Evolutionary conservation across 208 protist genomes (phyloP), one percentile per base, ranked within the genome.

Genomic region (Leptomonas seymouri): DNA sequence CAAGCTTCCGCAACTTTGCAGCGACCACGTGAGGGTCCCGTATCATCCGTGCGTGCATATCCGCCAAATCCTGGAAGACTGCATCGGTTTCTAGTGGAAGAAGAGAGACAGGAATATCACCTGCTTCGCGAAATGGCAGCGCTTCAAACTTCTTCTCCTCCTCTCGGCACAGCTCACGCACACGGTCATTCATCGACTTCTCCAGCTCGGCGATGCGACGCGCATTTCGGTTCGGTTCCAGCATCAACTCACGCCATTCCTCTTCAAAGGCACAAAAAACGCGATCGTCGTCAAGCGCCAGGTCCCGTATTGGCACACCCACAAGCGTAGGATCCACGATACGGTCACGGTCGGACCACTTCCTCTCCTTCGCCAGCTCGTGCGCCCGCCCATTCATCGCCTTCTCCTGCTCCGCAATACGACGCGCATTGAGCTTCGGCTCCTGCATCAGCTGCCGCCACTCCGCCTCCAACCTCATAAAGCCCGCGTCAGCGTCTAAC

Each of bases 401-500:
- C 44, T 48, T 48, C 44, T 48, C 44, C 11, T 6, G 16, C 16
- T 48, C 44, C 44, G 44, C 44, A 16, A 48, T 48, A 16, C 56
- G 78, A 64, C 28, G 67, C 55, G 39, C 55, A 53, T 83, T 81
- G 42, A 65, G 73, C 28, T 34, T 44, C 45, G 76, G 74, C 61
- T 90, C 71, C 61, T 75, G 53, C 61, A 72, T 74, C 45, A 82
- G 57, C 7, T 55, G 57, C 54, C 65, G 66, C 49, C 74, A 72
- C 79, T 81, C 62, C 1, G 56, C 31, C 67, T 87, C 82, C 42
- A 80, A 51, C 42, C n/a, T 49, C 1, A 27, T 11, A 57, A 89
- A 91, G 45, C 63, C 66, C 21, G 51, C 23, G 51, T 84, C 78
- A 15, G 74, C 62, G 53, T 86, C 81, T 39, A 86, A 61, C 20